Percentiles rank a stretch among this genome's conserved stretches.
Conservation (phyloP, 192 early-diverging fungal species). For the Coemansia asiatica region DNA sequence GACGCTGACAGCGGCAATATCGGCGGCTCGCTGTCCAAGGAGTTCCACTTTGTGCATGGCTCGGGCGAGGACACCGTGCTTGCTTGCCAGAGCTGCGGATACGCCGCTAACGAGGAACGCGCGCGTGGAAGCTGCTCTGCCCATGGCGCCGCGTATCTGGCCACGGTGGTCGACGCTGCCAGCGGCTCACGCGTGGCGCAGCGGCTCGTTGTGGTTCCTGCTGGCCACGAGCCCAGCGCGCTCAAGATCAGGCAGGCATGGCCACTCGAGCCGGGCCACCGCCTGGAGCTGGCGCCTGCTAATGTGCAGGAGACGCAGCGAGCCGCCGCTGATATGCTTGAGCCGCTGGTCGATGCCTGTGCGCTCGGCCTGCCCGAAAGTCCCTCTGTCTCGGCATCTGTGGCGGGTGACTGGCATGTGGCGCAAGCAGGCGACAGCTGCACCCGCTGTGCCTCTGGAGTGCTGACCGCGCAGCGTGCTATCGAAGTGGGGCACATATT, state of each 20-base stretch:
- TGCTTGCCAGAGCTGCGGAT: conserved; percentile 69
- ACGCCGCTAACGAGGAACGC: conserved; percentile 83
- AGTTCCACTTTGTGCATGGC: conserved; percentile 78
- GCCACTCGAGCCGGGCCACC: conserved; percentile 15
- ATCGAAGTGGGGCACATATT: conserved; percentile 92
- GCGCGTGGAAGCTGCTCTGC: conserved; percentile 37
- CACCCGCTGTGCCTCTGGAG: conserved; percentile 16
- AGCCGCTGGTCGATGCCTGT: conserved; percentile 5
- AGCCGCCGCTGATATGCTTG: neutral
- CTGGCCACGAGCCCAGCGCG: conserved; percentile 21
- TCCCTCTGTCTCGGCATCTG: neutral
- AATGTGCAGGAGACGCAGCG: no score
- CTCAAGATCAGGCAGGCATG: conserved; percentile 35
- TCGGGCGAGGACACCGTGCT: conserved; percentile 84
- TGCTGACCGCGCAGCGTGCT: conserved; percentile 37
- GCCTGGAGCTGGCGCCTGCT: conserved; percentile 2
- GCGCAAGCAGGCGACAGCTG: conserved; percentile 35
- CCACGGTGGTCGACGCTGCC: conserved; percentile 6
- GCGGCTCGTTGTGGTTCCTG: conserved; percentile 19
- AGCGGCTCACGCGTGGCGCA: neutral
- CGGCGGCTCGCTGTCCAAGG: conserved; percentile 84
- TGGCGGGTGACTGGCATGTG: conserved; percentile 40
- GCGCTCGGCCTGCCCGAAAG: neutral
- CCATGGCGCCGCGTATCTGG: neutral
- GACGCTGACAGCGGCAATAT: conserved; percentile 92